Evolutionary conservation across 345 rosid genomes (phyloP), one percentile per base, ranked within the genome.

Genomic region (Raphanus raphanistrum): DNA sequence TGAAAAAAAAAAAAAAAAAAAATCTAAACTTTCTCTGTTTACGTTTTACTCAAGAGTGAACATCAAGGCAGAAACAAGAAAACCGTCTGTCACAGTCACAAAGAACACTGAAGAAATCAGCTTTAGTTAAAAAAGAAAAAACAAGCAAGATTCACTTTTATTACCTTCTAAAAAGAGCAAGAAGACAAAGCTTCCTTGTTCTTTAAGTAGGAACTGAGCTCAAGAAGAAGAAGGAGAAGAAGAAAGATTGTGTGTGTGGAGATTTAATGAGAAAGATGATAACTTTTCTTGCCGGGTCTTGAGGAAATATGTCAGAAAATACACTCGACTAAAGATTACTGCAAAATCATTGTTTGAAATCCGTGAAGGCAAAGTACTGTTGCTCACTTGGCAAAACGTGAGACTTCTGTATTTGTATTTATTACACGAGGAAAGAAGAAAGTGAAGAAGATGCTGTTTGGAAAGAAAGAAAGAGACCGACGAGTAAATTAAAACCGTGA

Each of bases 401-500:
- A 76, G 63, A 58, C 70, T 50, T 70, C 27, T 52, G 31, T 62
- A 33, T 69, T 17, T 52, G 31, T 62, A 33, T 69, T 17, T 64
- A 64, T 71, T 29, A 15, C 8, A 50, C 25, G 9, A 10, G 11
- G 15, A 57, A 36, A 65, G 29, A 21, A 11, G 58, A 52, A 52
- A 64, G 27, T 4, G 0, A 68, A 63, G 72, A 64, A 63, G 76
- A 64, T 78, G 76, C 81, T 45, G 41, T 76, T 15, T 25, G n/a
- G 55, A 48, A 48, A 48, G 54, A 1, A 58, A n/a, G 80, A 78
- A 7, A 66, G 77, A 10, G 81, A 78, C 77, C 3, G 1, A 2
- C 26, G 81, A 59, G 81, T 78, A 59, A 59, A 59, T 35, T 1
- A 21, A 78, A 78, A 72, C 81, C 81, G 81, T 78, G 81, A 78